Evolutionary conservation across 73 alveolate genomes (phyloP).

Genomic region (Uronychia binucleata): DNA sequence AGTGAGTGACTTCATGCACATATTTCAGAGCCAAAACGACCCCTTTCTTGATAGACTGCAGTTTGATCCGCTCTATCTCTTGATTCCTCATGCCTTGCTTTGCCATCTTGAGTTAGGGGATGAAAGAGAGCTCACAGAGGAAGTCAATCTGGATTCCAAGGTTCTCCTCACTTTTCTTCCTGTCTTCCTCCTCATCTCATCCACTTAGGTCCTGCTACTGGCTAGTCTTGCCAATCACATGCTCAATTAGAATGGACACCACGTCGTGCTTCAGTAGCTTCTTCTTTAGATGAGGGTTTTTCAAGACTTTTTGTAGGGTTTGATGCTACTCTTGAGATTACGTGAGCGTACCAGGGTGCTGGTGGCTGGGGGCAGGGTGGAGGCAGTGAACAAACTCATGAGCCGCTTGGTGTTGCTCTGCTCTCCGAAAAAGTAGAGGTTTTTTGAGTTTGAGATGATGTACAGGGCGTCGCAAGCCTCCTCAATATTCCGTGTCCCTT

Average conservation of each 20-base stretch:
- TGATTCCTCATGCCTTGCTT: too few species aligned
- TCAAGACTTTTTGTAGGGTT: background rate
- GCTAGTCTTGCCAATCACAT: background rate
- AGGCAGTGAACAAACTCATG: background rate
- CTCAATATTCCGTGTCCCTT: background rate
- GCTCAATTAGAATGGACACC: background rate
- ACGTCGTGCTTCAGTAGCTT: background rate
- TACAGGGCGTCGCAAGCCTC: background rate
- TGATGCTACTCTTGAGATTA: background rate
- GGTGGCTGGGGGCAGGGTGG: background rate
- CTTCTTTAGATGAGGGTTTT: background rate
- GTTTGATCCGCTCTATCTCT: background rate
- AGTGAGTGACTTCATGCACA: background rate
- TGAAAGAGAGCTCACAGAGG: background rate
- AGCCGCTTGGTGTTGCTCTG: background rate
- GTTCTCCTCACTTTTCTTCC: background rate
- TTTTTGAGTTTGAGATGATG: background rate
- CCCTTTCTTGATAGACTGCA: background rate
- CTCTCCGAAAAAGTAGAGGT: background rate
- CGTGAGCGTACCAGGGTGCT: background rate
- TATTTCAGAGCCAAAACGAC: background rate
- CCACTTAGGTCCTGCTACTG: background rate
- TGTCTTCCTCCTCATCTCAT: background rate
- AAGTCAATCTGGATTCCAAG: background rate
- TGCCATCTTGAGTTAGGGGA: too few species aligned